Percentiles rank a stretch among this genome's conserved stretches.
These are phyloP conservation scores for Xylaria digitata DNA, from an alignment of 2,329 filamentous ascomycete genomes.

Conservation along the genomic window DNA sequence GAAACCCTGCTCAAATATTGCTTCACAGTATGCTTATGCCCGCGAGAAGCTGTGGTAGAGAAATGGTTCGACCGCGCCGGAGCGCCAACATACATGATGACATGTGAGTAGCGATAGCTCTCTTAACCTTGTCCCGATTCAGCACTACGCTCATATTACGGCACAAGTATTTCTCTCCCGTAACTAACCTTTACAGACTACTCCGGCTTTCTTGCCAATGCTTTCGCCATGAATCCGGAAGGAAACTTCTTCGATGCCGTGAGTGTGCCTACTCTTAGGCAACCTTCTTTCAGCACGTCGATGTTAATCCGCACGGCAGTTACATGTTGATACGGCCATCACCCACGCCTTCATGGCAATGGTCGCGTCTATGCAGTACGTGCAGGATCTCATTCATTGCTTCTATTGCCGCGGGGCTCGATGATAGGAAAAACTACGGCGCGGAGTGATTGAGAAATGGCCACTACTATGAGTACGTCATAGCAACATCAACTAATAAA, in stretches of 20 bases:
- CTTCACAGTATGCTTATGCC: slow-evolving; percentile 51
- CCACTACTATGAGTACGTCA: not conserved
- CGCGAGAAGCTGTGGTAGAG: slow-evolving; percentile 48
- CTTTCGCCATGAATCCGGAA: slow-evolving; percentile 51
- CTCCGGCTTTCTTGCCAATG: slow-evolving; percentile 49
- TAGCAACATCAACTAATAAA: slow-evolving; percentile 20
- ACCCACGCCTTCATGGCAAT: slow-evolving; percentile 51
- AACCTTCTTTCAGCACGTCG: not conserved
- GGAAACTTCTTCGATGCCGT: slow-evolving; percentile 50
- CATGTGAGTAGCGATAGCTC: slow-evolving; percentile 40
- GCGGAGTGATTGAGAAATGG: not conserved
- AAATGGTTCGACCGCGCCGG: slow-evolving; percentile 50
- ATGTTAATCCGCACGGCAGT: slow-evolving; percentile 39
- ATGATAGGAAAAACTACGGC: not conserved
- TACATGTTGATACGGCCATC: slow-evolving; percentile 50
- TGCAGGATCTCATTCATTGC: slow-evolving; percentile 14
- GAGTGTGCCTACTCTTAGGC: slow-evolving; percentile 28
- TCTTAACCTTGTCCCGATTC: not conserved
- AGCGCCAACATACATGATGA: slow-evolving; percentile 51
- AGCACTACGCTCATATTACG: not conserved
- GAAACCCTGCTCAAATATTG: slow-evolving; percentile 51
- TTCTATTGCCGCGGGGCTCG: not conserved
- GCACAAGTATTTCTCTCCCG: not conserved
- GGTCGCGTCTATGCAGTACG: slow-evolving; percentile 51
- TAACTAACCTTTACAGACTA: slow-evolving; percentile 45